Evolutionary conservation across 495 filamentous ascomycete species (phyloP), one percentile per base, ranked within the genome.

Genomic region (Tirmania nivea): DNA sequence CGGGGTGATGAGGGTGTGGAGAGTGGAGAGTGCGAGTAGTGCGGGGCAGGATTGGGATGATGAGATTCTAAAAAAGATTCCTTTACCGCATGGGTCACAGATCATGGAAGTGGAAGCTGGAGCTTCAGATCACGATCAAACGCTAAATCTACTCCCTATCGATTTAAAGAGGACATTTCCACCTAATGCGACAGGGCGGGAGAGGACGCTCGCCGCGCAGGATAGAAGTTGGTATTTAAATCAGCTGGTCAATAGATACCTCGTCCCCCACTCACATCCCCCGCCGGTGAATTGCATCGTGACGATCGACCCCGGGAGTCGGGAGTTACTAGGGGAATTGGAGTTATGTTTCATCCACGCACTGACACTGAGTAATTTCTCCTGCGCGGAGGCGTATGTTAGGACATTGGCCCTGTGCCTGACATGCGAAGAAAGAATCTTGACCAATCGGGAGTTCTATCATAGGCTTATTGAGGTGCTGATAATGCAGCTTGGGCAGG

Each of bases 351-450:
- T 90, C 66, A 60, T 95, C 5, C 84, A 81, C 63, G 79, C 85
- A 10, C 69, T 86, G 55, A 83, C 81, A 21, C 70, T 95, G 47
- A 81, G 81, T 65, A 95, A 92, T 63, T 75, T 79, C 57, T 86
- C 86, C 1, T 93, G 84, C 62, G 71, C 88, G 21, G 80, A 88
- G 59, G 86, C 94, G 57, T 97, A 88, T 88, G 84, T 82, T 66
- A 71, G 84, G 55, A 61, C 92, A 31, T 66, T 88, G 8, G 71
- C 71, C 36, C 68, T 94, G 35, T 67, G 86, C 1, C 70, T 95
- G 50, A 87, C 81, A 0, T 80, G 79, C 54, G 75, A 73, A 52
- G 57, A 54, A 45, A 78, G 87, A 0, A 73, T 80, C 5, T 59
- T 69, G 19, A 68, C 73, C 1, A 69, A 69, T 2, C 73, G 81